phyloP scores from a whole-genome alignment of 1,139 yeast genomes.

The Debaryomyces sp. region DNA sequence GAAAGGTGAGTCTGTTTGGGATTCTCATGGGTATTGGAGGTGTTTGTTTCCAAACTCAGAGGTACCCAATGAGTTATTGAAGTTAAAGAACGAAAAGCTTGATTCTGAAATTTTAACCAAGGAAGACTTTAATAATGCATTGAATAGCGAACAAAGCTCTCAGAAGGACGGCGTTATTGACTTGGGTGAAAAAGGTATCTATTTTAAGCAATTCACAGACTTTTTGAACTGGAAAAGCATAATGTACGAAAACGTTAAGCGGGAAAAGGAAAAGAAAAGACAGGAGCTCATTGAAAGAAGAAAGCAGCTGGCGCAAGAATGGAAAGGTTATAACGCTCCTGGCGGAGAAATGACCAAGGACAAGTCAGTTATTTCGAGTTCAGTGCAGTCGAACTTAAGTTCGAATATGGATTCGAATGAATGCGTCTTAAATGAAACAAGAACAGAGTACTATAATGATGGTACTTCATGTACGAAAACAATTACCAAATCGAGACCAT shows the following conservation, averaged over 20 bases:
- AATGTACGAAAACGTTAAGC: slow-evolving; percentile 48
- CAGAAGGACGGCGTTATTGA: slow-evolving; percentile 29
- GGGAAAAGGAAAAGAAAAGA: slow-evolving; percentile 25
- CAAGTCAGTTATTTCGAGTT: slow-evolving; percentile 50
- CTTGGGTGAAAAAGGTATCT: slow-evolving; percentile 42
- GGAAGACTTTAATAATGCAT: slow-evolving; percentile 46
- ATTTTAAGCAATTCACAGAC: slow-evolving; percentile 64
- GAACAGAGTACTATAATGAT: slow-evolving; percentile 61
- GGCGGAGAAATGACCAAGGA: not conserved
- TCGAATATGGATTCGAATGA: slow-evolving; percentile 56
- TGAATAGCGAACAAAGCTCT: slow-evolving; percentile 14
- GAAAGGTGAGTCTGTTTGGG: slow-evolving; percentile 79
- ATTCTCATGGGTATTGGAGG: slow-evolving; percentile 79
- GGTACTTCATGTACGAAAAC: slow-evolving; percentile 57
- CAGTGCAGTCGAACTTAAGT: slow-evolving; percentile 47
- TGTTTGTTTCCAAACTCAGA: slow-evolving; percentile 73
- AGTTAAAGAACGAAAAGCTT: slow-evolving; percentile 28
- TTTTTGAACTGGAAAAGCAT: slow-evolving; percentile 67
- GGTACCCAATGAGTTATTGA: slow-evolving; percentile 38
- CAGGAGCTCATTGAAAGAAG: slow-evolving; percentile 1
- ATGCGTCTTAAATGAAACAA: slow-evolving; percentile 54
- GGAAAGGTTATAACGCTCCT: not conserved
- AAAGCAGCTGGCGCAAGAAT: not conserved
- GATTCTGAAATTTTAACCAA: slow-evolving; percentile 46
- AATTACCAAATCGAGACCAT: slow-evolving; percentile 40